Base-by-base conservation (phyloP, 768 basidiomycete genomes). In the Mrakia hoshinonis region DNA sequence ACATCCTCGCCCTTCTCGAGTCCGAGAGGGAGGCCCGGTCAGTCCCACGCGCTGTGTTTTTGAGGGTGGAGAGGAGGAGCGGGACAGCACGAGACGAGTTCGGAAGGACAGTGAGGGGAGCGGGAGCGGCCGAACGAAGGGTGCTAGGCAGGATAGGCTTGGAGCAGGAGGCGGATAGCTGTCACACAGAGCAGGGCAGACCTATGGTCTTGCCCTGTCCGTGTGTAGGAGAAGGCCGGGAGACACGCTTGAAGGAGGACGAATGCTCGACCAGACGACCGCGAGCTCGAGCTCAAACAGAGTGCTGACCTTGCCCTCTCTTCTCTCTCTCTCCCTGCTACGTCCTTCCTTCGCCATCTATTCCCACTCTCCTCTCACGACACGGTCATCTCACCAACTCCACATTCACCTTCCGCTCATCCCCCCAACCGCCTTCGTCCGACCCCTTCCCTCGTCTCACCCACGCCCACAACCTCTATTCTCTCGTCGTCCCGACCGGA, bases 1-100 rank as follows among this genome's bases (percentile, higher is more conserved):
- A 99, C 81, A 96, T 98, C 79, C 85, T 99, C 74, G 92, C 94
- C 76, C 84, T 99, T 75, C 84, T 98, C 79, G 96, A 99, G 85
- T 90, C 89, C 80, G 96, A 99, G 83, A 91, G 96, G 82, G 96
- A 99, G 85, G 96, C 96, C 77, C 91, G 96, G 96, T 96, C 78
- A 77, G 92, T 87, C 20, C 39, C 4, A 12, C 36, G 15, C 24
- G n/a, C 26, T 48, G 12, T 13, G 0, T 2, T 20, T 34, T 4
- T 31, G 10, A 0, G 3, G 13, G 48, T 46, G 48, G 1, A 3
- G 10, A 47, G 31, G 11, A 4, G 46, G 46, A 48, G 10, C 38
- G 38, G 9, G 2, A 29, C 3, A 43, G 43, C 4, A 18, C 24
- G 46, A 20, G 63, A 18, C 12, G 26, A 6, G 3, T 26, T 26